Percentiles rank a stretch among this genome's conserved stretches.
Conservation (phyloP, 495 filamentous ascomycete species). For the Lindgomyces ingoldianus region DNA sequence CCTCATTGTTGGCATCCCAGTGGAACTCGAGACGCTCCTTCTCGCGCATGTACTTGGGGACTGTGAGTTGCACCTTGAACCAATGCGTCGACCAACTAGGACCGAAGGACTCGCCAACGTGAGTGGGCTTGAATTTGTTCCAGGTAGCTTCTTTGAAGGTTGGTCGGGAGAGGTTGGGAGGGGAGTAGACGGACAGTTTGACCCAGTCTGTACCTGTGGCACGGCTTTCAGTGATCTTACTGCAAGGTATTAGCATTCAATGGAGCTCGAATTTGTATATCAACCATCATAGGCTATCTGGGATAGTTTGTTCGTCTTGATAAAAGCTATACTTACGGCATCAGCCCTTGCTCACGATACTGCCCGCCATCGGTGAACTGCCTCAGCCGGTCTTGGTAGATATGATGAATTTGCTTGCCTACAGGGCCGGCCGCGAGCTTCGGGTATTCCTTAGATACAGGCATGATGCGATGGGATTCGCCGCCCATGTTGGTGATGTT, state of each 20-base stretch:
- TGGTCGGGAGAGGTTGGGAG: slow-evolving; percentile 74
- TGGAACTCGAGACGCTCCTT: slow-evolving; percentile 86
- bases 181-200: slow-evolving; percentile 83
- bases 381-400: slow-evolving; percentile 81
- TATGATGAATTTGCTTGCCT: slow-evolving; percentile 81
- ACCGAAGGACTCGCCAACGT: slow-evolving; percentile 77
- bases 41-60: slow-evolving; percentile 69
- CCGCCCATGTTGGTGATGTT: slow-evolving; percentile 47
- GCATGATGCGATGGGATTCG: slow-evolving; percentile 42
- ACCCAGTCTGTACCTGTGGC: slow-evolving; percentile 72
- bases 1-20: slow-evolving; percentile 93
- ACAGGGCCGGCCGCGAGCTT: slow-evolving; percentile 61
- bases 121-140: slow-evolving; percentile 73
- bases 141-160: slow-evolving; percentile 87
- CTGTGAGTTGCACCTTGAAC: slow-evolving; percentile 79
- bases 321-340: slow-evolving; percentile 51
- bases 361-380: slow-evolving; percentile 80
- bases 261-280: not conserved
- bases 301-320: not conserved
- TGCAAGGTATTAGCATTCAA: slow-evolving; percentile 37
- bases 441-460: slow-evolving; percentile 51
- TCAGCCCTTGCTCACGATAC: slow-evolving; percentile 76
- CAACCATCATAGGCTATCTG: not conserved
- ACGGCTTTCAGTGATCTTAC: slow-evolving; percentile 74
- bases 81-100: slow-evolving; percentile 99